A percentile compares a stretch with the other conserved stretches of the same genome.
Conservation (phyloP, 2,329 filamentous ascomycete genomes). For the Thermomyces lanuginosus region DNA sequence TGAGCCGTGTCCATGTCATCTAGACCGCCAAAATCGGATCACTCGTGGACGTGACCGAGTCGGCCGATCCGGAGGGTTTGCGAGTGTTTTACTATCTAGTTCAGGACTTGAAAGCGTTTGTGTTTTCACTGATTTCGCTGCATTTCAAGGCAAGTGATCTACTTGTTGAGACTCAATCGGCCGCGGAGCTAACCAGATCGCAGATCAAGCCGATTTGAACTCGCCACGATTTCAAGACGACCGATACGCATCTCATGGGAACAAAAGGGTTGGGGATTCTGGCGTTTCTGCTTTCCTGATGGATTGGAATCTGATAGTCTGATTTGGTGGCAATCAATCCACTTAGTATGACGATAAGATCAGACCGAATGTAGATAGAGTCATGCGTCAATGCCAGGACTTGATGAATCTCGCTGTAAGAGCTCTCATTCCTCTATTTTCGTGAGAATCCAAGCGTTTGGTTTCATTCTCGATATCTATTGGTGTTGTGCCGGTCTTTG, state of each 20-base stretch:
- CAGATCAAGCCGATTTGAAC: slow-evolving; percentile 39
- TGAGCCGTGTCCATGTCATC: slow-evolving; percentile 1
- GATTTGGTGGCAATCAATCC: too few relatives aligned
- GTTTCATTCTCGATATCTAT: slow-evolving; percentile 23
- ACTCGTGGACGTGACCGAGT: slow-evolving; percentile 89
- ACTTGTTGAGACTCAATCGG: not conserved
- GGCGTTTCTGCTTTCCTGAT: not conserved
- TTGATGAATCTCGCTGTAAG: too few relatives aligned
- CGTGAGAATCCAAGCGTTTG: too few relatives aligned
- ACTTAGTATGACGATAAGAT: too few relatives aligned
- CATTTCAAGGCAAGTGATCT: slow-evolving; percentile 65
- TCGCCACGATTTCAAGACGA: too few relatives aligned
- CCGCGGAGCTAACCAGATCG: slow-evolving; percentile 2
- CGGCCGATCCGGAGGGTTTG: slow-evolving; percentile 84
- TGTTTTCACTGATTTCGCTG: slow-evolving; percentile 88
- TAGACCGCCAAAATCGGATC: slow-evolving; percentile 98
- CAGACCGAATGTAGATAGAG: too few relatives aligned
- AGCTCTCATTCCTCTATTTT: too few relatives aligned
- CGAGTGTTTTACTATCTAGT: slow-evolving; percentile 98
- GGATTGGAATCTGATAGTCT: not conserved
- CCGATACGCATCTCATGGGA: too few relatives aligned
- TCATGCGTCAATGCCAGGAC: too few relatives aligned
- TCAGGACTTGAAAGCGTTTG: slow-evolving; percentile 87
- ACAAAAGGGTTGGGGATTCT: too few relatives aligned
- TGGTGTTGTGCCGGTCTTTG: slow-evolving; percentile 1